A percentile compares a stretch with the other conserved stretches of the same genome.
These are phyloP conservation scores for Backusella circina DNA, from an alignment of 192 early-diverging fungal species.

Conservation along the genomic window DNA sequence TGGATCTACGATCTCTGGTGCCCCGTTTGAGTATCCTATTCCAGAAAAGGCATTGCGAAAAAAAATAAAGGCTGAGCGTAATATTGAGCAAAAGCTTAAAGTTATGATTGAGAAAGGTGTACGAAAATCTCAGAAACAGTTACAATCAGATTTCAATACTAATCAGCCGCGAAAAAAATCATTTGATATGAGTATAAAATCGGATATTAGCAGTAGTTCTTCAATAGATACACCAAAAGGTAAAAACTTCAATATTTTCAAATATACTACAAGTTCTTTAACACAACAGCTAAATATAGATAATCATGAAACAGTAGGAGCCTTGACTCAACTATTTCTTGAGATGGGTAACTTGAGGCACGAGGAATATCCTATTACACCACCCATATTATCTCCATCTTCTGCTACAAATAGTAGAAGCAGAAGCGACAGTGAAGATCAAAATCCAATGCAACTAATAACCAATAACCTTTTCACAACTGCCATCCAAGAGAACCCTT, in stretches of 20 bases:
- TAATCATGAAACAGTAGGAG: not conserved
- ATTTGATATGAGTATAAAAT: not conserved
- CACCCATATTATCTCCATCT: not conserved
- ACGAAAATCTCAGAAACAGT: slow-evolving; percentile 2
- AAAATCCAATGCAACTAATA: not conserved
- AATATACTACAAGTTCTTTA: not conserved
- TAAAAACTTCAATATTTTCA: not conserved
- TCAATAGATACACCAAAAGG: not conserved
- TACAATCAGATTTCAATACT: not conserved
- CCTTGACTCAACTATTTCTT: not conserved
- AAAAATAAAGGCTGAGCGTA: not conserved
- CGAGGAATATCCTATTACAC: not conserved
- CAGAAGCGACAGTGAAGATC: not conserved
- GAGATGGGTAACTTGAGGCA: not conserved
- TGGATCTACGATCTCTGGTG: not conserved
- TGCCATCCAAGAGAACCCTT: not conserved
- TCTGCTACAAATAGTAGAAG: not conserved
- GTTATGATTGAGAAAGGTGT: slow-evolving; percentile 11
- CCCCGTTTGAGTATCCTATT: not conserved
- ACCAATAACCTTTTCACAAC: not conserved
- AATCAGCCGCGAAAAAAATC: not conserved
- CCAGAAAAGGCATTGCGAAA: not conserved
- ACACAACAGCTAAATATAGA: not conserved
- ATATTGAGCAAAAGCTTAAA: slow-evolving; percentile 5
- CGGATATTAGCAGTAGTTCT: not conserved